Evolutionary conservation across 495 filamentous ascomycete genomes (phyloP).

Genomic region (Ascobolus immersus): DNA sequence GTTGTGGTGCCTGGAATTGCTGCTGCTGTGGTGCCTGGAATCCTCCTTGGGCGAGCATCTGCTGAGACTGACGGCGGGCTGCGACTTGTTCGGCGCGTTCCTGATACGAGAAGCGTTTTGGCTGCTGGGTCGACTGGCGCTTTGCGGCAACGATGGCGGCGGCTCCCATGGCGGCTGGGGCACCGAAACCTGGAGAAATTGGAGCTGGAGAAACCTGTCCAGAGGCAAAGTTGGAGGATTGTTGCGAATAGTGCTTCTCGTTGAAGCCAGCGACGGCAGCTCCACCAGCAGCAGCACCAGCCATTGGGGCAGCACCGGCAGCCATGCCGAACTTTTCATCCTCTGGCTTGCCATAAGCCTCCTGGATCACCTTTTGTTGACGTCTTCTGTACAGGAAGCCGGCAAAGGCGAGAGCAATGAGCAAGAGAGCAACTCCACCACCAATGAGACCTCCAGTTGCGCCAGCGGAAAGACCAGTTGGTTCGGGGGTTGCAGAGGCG

Average conservation of each 20-base stretch:
- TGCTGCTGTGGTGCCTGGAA: conserved; percentile 11
- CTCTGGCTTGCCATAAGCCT: conserved; percentile 23
- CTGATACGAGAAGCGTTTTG: too few species aligned
- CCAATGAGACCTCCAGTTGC: conserved; percentile 66
- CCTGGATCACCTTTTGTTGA: conserved; percentile 28
- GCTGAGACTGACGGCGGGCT: too few species aligned
- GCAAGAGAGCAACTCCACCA: conserved; percentile 41
- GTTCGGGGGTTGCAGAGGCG: too few species aligned
- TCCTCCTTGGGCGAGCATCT: too few species aligned
- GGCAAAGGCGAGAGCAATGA: conserved; percentile 31
- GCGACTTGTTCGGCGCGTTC: too few species aligned
- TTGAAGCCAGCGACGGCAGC: conserved; percentile 15
- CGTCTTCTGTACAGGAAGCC: conserved; percentile 44
- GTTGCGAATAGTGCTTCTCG: conserved; percentile 22
- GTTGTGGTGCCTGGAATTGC: neutral
- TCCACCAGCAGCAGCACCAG: conserved; percentile 4
- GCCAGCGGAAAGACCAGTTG: too few species aligned
- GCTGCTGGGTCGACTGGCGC: too few species aligned
- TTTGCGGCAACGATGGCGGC: conserved; percentile 18
- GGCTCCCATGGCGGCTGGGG: conserved; percentile 19
- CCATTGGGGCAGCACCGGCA: conserved; percentile 8
- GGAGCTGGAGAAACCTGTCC: neutral
- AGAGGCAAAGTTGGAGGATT: conserved; percentile 6
- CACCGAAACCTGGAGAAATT: conserved; percentile 16
- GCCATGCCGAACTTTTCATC: conserved; percentile 35